Conservation (phyloP, 2,329 filamentous ascomycete species). For the Colletotrichum sp. region DNA sequence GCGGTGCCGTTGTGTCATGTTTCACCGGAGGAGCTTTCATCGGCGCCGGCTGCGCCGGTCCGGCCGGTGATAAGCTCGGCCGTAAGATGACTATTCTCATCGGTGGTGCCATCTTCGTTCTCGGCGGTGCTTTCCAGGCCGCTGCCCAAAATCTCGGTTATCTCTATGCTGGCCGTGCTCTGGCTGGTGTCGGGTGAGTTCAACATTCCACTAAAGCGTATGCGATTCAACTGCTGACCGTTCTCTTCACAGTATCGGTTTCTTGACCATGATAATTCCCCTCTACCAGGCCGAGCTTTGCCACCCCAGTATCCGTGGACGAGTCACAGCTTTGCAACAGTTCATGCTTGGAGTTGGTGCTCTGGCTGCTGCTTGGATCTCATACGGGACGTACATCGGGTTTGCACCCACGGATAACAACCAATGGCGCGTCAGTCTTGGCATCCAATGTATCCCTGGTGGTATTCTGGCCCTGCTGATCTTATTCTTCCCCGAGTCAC, state of each 20-base stretch:
- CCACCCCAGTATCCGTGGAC: constrained; percentile 78
- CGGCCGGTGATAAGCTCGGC: constrained; percentile 67
- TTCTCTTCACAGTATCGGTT: constrained; percentile 44
- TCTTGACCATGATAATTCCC: constrained; percentile 48
- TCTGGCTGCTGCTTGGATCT: constrained; percentile 75
- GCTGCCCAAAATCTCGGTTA: constrained; percentile 64
- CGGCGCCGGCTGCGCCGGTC: constrained; percentile 69
- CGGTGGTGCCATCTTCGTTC: constrained; percentile 72
- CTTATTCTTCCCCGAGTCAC: constrained; percentile 71
- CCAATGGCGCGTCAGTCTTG: constrained; percentile 52
- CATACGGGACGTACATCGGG: constrained; percentile 56
- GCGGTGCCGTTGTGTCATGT: constrained; percentile 75
- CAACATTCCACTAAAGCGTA: not conserved
- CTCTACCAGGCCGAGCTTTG: constrained; percentile 82
- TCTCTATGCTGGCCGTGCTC: constrained; percentile 72
- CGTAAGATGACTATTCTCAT: constrained; percentile 75
- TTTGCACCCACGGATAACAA: constrained; percentile 30
- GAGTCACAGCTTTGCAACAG: constrained; percentile 78
- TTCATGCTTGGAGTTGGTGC: constrained; percentile 83
- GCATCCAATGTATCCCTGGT: constrained; percentile 75
- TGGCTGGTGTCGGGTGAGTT: constrained; percentile 65
- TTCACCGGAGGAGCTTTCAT: constrained; percentile 82
- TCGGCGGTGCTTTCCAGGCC: constrained; percentile 78
- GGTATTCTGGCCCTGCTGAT: constrained; percentile 70
- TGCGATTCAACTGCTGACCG: not conserved